A percentile compares a stretch with the other conserved stretches of the same genome.
phyloP scores from a whole-genome alignment of 306 rosid species.

The Pachyrhizus erosus region DNA sequence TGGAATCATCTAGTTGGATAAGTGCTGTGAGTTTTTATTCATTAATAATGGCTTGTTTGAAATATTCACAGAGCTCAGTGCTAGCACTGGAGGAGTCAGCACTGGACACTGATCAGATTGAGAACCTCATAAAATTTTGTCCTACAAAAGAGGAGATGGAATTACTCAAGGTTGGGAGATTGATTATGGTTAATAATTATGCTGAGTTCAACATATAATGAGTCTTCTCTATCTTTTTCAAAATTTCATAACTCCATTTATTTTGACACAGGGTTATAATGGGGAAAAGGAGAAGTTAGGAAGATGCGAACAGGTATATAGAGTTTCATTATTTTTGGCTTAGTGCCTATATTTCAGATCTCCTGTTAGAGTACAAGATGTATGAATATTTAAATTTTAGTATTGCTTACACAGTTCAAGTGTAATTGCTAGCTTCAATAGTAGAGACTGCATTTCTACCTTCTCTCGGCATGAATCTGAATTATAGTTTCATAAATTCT shows the following conservation, averaged over 20 bases:
- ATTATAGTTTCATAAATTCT: conserved; percentile 34
- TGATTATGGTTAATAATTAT: conserved; percentile 33
- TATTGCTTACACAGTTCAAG: not conserved
- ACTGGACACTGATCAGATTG: conserved; percentile 82
- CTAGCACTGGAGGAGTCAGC: conserved; percentile 82
- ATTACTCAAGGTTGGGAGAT: conserved; percentile 72
- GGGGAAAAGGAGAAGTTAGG: conserved; percentile 93
- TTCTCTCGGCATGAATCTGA: conserved; percentile 26
- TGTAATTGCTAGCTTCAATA: conserved; percentile 36
- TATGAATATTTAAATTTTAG: conserved; percentile 33
- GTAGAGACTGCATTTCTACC: conserved; percentile 39
- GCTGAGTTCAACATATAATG: conserved; percentile 33
- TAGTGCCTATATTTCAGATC: conserved; percentile 33
- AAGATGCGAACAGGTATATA: conserved; percentile 91
- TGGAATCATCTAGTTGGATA: conserved; percentile 34
- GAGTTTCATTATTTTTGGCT: conserved; percentile 26
- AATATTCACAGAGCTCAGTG: conserved; percentile 70
- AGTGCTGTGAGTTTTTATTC: conserved; percentile 26
- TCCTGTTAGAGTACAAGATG: conserved; percentile 3
- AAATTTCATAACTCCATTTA: conserved; percentile 40
- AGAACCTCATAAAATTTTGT: conserved; percentile 90
- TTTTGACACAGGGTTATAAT: conserved; percentile 70
- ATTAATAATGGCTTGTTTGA: conserved; percentile 38
- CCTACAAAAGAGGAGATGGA: conserved; percentile 96
- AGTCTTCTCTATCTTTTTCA: conserved; percentile 29